Evolutionary conservation across 805 yeast species (phyloP).

Genomic region (Cyberlindnera samutprakarnensis): DNA sequence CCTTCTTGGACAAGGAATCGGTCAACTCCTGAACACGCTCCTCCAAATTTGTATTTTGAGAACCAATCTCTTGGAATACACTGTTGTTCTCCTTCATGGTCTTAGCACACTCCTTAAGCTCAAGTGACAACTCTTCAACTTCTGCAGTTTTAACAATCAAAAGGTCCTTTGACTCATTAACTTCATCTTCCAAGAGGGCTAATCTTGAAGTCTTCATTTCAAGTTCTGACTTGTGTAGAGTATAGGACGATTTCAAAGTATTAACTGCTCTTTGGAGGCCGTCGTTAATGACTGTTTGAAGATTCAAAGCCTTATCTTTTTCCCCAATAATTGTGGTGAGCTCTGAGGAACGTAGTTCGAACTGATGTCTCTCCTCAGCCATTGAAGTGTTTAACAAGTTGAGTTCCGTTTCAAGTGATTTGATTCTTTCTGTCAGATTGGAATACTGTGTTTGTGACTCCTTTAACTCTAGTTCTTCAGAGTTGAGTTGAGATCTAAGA

Average conservation of each 20-base stretch:
- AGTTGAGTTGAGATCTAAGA: slow-evolving; percentile 1
- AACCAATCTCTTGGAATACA: slow-evolving; percentile 1
- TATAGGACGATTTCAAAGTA: slow-evolving; percentile 5
- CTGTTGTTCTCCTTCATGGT: slow-evolving; percentile 1
- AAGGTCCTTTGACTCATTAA: slow-evolving; percentile 13
- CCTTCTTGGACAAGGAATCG: slow-evolving; percentile 14
- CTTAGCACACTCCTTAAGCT: slow-evolving; percentile 6
- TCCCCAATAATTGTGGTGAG: neutral
- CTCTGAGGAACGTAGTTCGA: neutral
- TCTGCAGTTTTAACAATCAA: slow-evolving; percentile 22
- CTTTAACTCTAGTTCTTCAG: slow-evolving; percentile 3
- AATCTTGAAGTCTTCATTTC: neutral
- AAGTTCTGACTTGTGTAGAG: neutral
- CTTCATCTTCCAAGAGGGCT: neutral
- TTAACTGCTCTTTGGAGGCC: slow-evolving; percentile 11
- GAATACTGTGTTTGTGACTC: slow-evolving; percentile 3
- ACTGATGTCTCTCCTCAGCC: slow-evolving; percentile 1
- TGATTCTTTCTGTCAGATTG: slow-evolving; percentile 1
- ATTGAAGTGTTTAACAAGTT: slow-evolving; percentile 1
- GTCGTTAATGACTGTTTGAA: slow-evolving; percentile 6
- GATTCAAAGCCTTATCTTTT: slow-evolving; percentile 3
- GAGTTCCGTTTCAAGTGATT: slow-evolving; percentile 1
- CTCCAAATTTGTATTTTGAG: slow-evolving; percentile 1
- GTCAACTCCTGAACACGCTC: neutral
- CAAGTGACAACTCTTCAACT: slow-evolving; percentile 19